phyloP scores from a whole-genome alignment of 1,284 basidiomycete species.

The Laetiporus sulphureus region DNA sequence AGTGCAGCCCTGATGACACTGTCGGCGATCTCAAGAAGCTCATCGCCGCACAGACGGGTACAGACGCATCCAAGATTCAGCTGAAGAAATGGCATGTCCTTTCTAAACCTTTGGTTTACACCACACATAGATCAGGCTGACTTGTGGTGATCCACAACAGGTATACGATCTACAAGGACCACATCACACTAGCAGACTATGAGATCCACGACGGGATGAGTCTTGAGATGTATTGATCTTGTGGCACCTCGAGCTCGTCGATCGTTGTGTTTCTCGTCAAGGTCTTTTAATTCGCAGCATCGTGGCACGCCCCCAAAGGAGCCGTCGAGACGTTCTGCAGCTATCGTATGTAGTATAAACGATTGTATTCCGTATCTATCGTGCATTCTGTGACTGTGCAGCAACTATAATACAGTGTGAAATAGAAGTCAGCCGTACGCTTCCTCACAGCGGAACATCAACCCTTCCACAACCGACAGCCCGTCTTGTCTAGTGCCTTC shows the following conservation, averaged over 20 bases:
- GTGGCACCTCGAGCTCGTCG: no score
- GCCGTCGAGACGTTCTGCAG: no score
- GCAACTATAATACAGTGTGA: no score
- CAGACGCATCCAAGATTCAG: conserved; percentile 79
- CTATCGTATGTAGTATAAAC: no score
- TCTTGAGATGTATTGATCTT: conserved; percentile 80
- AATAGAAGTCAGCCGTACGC: no score
- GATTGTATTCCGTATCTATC: no score
- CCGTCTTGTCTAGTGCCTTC: conserved; percentile 35
- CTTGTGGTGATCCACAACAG: conserved; percentile 30
- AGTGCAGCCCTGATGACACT: conserved; percentile 92
- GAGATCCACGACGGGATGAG: conserved; percentile 95
- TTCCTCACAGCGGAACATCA: no score
- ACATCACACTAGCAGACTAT: conserved; percentile 91
- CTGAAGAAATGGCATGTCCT: conserved; percentile 89
- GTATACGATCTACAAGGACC: conserved; percentile 92
- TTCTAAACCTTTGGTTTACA: neutral
- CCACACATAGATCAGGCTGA: neutral
- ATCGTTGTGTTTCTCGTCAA: no score
- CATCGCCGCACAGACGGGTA: conserved; percentile 95
- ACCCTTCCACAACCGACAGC: conserved; percentile 28
- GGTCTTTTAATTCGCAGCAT: no score
- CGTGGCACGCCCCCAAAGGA: no score
- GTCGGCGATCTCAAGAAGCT: conserved; percentile 96
- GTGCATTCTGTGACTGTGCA: no score